A percentile compares a stretch with the other conserved stretches of the same genome.
Evolutionary conservation across 768 basidiomycete genomes (phyloP).

Genomic region (Russula dissimulans): DNA sequence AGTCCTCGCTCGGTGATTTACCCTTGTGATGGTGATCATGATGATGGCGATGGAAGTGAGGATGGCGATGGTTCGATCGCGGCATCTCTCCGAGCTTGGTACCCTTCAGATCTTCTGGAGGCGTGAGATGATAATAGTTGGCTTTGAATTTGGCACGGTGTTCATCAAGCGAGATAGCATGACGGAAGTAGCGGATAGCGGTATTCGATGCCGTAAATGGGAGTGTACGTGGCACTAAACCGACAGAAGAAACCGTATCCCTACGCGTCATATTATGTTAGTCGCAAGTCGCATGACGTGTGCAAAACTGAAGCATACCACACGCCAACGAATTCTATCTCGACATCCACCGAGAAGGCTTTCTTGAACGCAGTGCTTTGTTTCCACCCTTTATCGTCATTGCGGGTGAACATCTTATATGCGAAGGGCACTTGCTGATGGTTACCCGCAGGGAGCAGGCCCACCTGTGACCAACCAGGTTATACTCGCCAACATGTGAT

Average conservation of each 20-base stretch:
- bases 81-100: conserved; percentile 26
- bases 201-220: conserved; percentile 58
- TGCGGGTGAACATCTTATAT: conserved; percentile 58
- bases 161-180: conserved; percentile 62
- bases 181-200: conserved; percentile 55
- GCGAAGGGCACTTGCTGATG: conserved; percentile 74
- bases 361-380: conserved; percentile 49
- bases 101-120: conserved; percentile 34
- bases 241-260: conserved; percentile 64
- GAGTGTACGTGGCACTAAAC: conserved; percentile 49
- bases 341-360: conserved; percentile 62
- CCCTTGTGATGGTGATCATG: no score
- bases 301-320: conserved; percentile 36
- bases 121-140: conserved; percentile 22
- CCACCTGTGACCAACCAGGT: conserved; percentile 38
- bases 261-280: conserved; percentile 27
- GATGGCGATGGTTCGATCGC: no score
- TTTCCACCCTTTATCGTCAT: conserved; percentile 37
- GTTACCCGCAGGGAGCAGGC: conserved; percentile 59
- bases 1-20: no score
- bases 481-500: no score
- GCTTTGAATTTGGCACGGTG: conserved; percentile 46
- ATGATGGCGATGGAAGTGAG: no score
- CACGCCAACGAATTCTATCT: conserved; percentile 64
- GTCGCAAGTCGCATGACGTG: background rate